These are phyloP conservation scores for Sporothrix pallida DNA, from an alignment of 2,329 filamentous ascomycete genomes.

Conservation along the genomic window DNA sequence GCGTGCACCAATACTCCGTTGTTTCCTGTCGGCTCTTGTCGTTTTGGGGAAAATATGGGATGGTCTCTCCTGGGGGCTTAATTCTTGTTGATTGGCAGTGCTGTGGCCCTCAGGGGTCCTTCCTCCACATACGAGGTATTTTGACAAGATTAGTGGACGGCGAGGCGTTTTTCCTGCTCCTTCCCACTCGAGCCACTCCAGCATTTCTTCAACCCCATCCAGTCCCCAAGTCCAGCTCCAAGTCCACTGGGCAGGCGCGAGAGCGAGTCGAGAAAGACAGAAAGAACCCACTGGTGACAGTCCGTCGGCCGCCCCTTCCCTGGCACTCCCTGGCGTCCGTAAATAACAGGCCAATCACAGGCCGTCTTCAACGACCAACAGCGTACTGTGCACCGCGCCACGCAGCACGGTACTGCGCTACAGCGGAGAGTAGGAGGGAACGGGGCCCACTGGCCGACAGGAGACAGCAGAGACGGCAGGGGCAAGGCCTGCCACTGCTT, in stretches of 20 bases:
- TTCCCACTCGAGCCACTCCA: neutral
- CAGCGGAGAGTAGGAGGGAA: constrained; percentile 1
- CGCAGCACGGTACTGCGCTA: neutral
- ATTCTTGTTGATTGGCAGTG: neutral
- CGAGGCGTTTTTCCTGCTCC: constrained; percentile 33
- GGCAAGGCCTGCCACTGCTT: neutral
- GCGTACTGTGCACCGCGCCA: constrained; percentile 6
- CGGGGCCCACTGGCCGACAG: neutral
- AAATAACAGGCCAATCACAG: constrained; percentile 6
- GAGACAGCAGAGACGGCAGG: neutral
- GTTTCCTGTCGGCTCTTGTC: no score
- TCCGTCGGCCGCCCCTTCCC: constrained; percentile 6
- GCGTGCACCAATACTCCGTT: neutral
- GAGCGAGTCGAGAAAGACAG: neutral
- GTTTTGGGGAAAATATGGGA: no score
- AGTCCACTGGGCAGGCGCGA: neutral
- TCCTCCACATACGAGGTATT: constrained; percentile 1
- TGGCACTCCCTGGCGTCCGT: neutral
- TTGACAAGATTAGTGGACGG: constrained; percentile 15
- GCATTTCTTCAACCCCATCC: no score
- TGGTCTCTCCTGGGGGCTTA: no score
- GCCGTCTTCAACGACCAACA: neutral
- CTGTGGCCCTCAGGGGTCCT: constrained; percentile 7
- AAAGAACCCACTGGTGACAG: neutral
- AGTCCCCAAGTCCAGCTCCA: neutral